Conservation (phyloP, 192 early-diverging fungal genomes). For the Umbelopsis isabellina region DNA sequence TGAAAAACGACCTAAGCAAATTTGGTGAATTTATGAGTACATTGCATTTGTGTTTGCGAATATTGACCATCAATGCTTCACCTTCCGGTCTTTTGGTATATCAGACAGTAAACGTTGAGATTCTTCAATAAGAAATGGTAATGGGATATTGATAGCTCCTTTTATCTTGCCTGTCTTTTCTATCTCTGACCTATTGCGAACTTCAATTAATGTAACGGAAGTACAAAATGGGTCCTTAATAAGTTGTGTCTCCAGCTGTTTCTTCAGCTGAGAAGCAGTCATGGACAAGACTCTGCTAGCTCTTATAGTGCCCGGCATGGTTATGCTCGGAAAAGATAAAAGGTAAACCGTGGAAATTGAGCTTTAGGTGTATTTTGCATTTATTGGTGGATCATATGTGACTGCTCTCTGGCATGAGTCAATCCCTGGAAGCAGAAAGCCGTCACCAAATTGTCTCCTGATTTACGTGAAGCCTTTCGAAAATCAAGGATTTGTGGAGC, state of each 20-base stretch:
- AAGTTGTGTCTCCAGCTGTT: constrained; percentile 1
- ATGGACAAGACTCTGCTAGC: background rate
- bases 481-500: too few relatives aligned
- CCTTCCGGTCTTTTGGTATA: constrained; percentile 32
- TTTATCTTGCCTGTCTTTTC: constrained; percentile 31
- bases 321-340: too few relatives aligned
- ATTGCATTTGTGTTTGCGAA: background rate
- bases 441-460: too few relatives aligned
- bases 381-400: too few relatives aligned
- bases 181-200: constrained; percentile 32
- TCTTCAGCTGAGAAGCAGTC: background rate
- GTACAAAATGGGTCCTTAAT: background rate
- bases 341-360: too few relatives aligned
- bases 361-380: too few relatives aligned
- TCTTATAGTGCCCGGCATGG: too few relatives aligned
- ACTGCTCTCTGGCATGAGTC: too few relatives aligned
- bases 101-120: constrained; percentile 30
- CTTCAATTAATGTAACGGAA: constrained; percentile 24
- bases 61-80: background rate
- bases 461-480: too few relatives aligned
- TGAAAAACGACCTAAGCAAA: constrained; percentile 32
- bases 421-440: too few relatives aligned
- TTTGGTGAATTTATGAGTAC: constrained; percentile 3
- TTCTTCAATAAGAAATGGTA: constrained; percentile 19
- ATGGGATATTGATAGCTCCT: constrained; percentile 34